Conservation (phyloP, 2,329 filamentous ascomycete genomes). For the Botrytis galanthina region DNA sequence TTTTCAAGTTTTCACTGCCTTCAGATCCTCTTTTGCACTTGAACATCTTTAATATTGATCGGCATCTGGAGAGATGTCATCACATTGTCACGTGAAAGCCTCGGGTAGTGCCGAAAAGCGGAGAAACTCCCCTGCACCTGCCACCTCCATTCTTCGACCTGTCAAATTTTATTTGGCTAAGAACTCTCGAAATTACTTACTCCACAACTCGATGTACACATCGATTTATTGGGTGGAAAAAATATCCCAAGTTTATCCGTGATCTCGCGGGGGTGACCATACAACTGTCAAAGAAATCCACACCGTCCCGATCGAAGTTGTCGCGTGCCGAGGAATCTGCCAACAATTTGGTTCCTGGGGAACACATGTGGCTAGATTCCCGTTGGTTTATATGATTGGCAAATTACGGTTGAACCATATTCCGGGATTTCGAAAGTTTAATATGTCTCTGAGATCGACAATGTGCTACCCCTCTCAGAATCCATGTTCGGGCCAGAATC, state of each 20-base stretch:
- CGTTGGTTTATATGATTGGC: neutral
- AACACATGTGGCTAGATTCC: neutral
- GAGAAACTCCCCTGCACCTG: slow-evolving; percentile 8
- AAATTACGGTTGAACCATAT: neutral
- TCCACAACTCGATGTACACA: neutral
- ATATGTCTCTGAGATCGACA: neutral
- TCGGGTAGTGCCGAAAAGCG: neutral
- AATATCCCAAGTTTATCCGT: neutral
- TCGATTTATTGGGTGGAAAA: slow-evolving; percentile 7
- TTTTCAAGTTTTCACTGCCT: neutral
- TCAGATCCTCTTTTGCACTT: neutral
- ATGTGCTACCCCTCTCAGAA: slow-evolving; percentile 4
- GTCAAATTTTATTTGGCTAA: neutral
- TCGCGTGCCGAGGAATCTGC: neutral
- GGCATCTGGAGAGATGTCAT: neutral
- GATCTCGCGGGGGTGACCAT: neutral
- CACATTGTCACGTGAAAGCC: neutral
- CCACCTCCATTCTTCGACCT: slow-evolving; percentile 6
- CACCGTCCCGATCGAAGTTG: neutral
- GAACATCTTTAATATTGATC: neutral
- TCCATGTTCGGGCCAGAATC: slow-evolving; percentile 15
- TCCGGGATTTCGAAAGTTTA: neutral
- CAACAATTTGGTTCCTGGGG: neutral
- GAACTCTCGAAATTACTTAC: neutral
- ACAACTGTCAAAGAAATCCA: neutral